Evolutionary conservation across 2,329 filamentous ascomycete genomes (phyloP).

Genomic region (Diaporthe sp.): DNA sequence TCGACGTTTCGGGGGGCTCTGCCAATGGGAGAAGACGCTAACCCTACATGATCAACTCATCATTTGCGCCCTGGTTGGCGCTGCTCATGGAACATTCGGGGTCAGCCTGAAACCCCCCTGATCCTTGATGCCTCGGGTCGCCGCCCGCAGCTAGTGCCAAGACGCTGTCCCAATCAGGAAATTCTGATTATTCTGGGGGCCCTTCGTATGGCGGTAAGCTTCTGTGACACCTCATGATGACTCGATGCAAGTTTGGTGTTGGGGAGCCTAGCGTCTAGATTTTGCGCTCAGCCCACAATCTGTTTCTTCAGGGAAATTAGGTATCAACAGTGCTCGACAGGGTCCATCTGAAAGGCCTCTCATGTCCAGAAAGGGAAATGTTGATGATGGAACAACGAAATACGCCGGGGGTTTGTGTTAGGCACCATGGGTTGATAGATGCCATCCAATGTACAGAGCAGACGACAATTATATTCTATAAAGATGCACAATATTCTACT

Average conservation of each 20-base stretch:
- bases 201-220: background rate
- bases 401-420: too few species aligned
- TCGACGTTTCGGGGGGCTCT: background rate
- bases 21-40: background rate
- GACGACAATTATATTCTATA: background rate
- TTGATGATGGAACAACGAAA: background rate
- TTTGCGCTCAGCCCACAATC: background rate
- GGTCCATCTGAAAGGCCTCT: background rate
- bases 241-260: background rate
- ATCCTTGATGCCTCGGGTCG: background rate
- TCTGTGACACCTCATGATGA: background rate
- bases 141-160: background rate
- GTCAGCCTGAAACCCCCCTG: constrained; percentile 21
- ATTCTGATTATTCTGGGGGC: constrained; percentile 27
- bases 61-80: background rate
- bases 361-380: background rate
- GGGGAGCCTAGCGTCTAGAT: background rate
- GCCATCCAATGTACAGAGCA: background rate
- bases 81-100: background rate
- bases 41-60: constrained; percentile 13
- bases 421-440: background rate
- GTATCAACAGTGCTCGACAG: background rate
- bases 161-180: constrained; percentile 13
- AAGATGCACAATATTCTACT: background rate
- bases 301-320: background rate